Conservation (phyloP, 306 rosid genomes). For the Glycyrrhiza uralensis region DNA sequence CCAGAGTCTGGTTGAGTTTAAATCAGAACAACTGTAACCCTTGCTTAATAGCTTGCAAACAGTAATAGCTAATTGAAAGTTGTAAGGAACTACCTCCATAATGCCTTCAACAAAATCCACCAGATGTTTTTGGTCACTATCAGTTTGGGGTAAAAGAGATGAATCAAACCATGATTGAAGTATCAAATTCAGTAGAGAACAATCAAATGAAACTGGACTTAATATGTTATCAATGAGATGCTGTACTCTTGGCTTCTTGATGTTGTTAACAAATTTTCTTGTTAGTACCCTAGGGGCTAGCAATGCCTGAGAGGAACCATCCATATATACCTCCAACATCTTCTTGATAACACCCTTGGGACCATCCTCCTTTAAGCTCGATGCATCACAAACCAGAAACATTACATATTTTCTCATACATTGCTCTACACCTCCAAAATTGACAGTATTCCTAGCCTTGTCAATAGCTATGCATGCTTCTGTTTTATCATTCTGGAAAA, state of each 20-base stretch:
- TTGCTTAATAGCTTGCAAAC: conserved; percentile 62
- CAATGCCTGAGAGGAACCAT: conserved; percentile 38
- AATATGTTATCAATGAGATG: conserved; percentile 55
- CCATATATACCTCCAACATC: conserved; percentile 54
- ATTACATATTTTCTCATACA: conserved; percentile 56
- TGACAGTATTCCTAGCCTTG: conserved; percentile 57
- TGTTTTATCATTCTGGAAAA: conserved; percentile 49
- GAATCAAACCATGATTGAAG: conserved; percentile 80
- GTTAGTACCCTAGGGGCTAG: conserved; percentile 50
- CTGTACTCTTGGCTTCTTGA: conserved; percentile 76
- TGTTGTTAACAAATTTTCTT: conserved; percentile 51
- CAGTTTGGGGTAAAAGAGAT: conserved; percentile 60
- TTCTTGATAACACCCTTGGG: conserved; percentile 45
- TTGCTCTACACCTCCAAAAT: conserved; percentile 49
- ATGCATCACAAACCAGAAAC: conserved; percentile 65
- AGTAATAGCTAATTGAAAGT: conserved; percentile 60
- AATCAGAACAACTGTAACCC: conserved; percentile 25
- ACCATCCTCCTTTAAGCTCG: conserved; percentile 42
- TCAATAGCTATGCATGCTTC: conserved; percentile 64
- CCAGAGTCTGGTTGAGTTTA: conserved; percentile 48
- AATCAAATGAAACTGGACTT: conserved; percentile 59
- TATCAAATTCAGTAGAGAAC: conserved; percentile 56
- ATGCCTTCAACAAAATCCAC: conserved; percentile 86
- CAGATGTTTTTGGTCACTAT: conserved; percentile 52
- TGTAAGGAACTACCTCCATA: conserved; percentile 70